phyloP scores from a whole-genome alignment of 2,329 filamentous ascomycete genomes.

The Diaporthe citriasiana region DNA sequence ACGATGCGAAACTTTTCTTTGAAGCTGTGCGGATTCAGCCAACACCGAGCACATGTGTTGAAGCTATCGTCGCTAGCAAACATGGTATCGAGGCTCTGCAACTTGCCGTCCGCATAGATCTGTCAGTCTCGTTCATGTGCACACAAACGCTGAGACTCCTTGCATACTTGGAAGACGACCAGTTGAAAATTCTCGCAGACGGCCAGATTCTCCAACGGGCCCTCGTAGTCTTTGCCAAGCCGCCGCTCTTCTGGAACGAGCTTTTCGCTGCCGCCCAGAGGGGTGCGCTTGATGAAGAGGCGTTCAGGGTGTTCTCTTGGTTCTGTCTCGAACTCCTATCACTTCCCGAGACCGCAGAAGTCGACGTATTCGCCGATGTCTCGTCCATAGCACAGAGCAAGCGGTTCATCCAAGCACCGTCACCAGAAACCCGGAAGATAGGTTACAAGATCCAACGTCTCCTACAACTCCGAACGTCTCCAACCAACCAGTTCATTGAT shows the following conservation, averaged over 20 bases:
- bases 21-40: slow-evolving; percentile 47
- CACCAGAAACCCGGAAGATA: slow-evolving; percentile 48
- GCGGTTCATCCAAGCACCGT: slow-evolving; percentile 46
- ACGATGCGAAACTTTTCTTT: slow-evolving; percentile 50
- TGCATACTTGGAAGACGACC: slow-evolving; percentile 56
- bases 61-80: slow-evolving; percentile 48
- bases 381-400: slow-evolving; percentile 46
- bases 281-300: slow-evolving; percentile 50
- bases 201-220: slow-evolving; percentile 65
- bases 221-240: slow-evolving; percentile 62
- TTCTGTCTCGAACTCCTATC: slow-evolving; percentile 63
- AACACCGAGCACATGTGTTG: slow-evolving; percentile 46
- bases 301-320: slow-evolving; percentile 61
- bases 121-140: slow-evolving; percentile 50
- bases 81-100: slow-evolving; percentile 48
- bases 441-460: slow-evolving; percentile 56
- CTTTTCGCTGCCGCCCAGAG: slow-evolving; percentile 53
- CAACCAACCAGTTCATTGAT: slow-evolving; percentile 31
- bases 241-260: slow-evolving; percentile 68
- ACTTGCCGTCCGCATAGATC: slow-evolving; percentile 46
- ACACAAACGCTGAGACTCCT: slow-evolving; percentile 54
- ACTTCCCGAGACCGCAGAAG: slow-evolving; percentile 46
- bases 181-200: slow-evolving; percentile 62
- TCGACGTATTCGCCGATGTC: slow-evolving; percentile 46
- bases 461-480: slow-evolving; percentile 50